phyloP scores from a whole-genome alignment of 176 grass and related monocot species.

The Pontederia paniculata region DNA sequence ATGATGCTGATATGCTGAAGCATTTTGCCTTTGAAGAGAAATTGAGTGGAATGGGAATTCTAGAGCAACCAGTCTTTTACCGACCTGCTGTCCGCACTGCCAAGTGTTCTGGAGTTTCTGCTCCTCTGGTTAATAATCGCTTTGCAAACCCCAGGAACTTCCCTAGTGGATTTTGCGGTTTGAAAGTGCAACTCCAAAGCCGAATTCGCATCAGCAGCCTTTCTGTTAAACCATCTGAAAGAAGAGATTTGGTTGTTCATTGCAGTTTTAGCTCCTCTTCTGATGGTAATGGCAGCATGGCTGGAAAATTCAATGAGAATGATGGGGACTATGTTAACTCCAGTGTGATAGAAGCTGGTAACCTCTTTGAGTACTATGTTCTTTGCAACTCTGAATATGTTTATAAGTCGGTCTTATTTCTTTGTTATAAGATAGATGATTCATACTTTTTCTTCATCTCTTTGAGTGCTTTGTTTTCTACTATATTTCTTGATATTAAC shows the following conservation, averaged over 20 bases:
- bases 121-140: slow-evolving; percentile 23
- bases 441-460: no score
- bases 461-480: neutral
- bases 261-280: slow-evolving; percentile 66
- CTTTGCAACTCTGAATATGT: neutral
- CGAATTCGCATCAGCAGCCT: slow-evolving; percentile 22
- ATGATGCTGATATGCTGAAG: neutral
- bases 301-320: slow-evolving; percentile 59
- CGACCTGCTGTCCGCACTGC: slow-evolving; percentile 16
- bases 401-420: neutral
- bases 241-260: slow-evolving; percentile 26
- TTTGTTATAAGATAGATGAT: neutral
- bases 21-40: neutral
- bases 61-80: slow-evolving; percentile 45
- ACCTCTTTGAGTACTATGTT: neutral
- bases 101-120: slow-evolving; percentile 19
- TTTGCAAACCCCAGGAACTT: slow-evolving; percentile 24
- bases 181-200: slow-evolving; percentile 22
- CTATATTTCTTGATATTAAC: slow-evolving; percentile 1
- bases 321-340: slow-evolving; percentile 86
- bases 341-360: slow-evolving; percentile 83
- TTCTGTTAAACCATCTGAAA: slow-evolving; percentile 14
- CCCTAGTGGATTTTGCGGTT: slow-evolving; percentile 25
- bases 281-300: slow-evolving; percentile 54
- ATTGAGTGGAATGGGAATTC: slow-evolving; percentile 56